Evolutionary conservation across 371 early-diverging fungal genomes (phyloP).

Genomic region (Saksenaea vasiformis): DNA sequence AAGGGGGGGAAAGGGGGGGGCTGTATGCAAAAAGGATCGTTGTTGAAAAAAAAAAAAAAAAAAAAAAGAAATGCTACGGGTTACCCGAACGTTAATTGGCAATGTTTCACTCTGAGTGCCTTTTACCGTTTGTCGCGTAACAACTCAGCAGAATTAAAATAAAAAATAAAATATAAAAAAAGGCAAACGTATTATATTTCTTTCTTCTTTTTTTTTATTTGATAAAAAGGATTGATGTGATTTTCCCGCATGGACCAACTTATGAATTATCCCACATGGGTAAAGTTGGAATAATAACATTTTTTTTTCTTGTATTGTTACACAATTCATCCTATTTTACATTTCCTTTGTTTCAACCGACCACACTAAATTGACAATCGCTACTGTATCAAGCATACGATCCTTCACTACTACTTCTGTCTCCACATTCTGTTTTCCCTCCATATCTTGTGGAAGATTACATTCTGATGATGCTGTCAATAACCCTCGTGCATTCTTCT

Average conservation of each 20-base stretch:
- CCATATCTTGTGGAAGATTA: slow-evolving; percentile 22
- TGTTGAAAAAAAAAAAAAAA: background rate
- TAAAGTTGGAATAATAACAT: too few relatives aligned
- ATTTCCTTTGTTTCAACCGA: slow-evolving; percentile 12
- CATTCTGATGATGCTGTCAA: slow-evolving; percentile 53
- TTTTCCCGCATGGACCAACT: too few relatives aligned
- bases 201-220: background rate
- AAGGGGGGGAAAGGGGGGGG: background rate
- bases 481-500: slow-evolving; percentile 53
- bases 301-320: background rate
- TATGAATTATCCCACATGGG: too few relatives aligned
- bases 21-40: background rate
- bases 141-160: background rate
- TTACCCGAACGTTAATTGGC: background rate
- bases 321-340: background rate
- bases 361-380: slow-evolving; percentile 44
- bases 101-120: background rate
- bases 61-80: background rate
- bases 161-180: too few relatives aligned
- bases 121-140: background rate
- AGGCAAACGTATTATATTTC: background rate
- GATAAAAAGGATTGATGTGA: too few relatives aligned
- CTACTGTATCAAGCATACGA: slow-evolving; percentile 49
- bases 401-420: slow-evolving; percentile 51
- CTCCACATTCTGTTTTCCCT: slow-evolving; percentile 27